These are phyloP conservation scores for Choiromyces venosus DNA, from an alignment of 495 filamentous ascomycete species.

Conservation along the genomic window DNA sequence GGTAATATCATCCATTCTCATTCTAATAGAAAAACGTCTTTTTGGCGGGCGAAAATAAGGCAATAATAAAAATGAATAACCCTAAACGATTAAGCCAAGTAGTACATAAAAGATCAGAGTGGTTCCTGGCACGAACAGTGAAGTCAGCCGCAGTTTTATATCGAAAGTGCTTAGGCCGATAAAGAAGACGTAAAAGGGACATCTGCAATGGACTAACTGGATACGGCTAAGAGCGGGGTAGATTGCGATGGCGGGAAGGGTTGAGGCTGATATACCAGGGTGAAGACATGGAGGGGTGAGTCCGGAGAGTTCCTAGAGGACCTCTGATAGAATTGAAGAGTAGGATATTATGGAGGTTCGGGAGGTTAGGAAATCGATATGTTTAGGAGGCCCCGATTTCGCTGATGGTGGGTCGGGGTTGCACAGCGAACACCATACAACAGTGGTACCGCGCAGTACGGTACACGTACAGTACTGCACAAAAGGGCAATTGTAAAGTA, in stretches of 20 bases:
- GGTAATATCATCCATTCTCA: background rate
- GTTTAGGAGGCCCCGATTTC: background rate
- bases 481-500: background rate
- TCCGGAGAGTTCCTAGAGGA: background rate
- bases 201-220: background rate
- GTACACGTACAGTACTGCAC: no score
- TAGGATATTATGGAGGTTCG: background rate
- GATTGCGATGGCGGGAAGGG: background rate
- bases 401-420: background rate
- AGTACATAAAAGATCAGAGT: background rate
- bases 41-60: background rate
- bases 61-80: background rate
- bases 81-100: background rate
- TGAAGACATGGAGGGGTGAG: background rate
- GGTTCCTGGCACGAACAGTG: background rate
- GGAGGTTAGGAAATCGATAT: background rate
- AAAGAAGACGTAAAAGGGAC: background rate
- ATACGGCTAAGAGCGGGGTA: background rate
- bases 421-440: background rate
- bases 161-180: background rate
- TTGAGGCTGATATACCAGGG: background rate
- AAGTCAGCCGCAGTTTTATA: background rate
- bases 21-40: background rate
- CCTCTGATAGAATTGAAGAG: background rate
- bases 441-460: background rate